These are phyloP conservation scores for Geotrichum reessii DNA, from an alignment of 1,139 yeast species.

Conservation along the genomic window DNA sequence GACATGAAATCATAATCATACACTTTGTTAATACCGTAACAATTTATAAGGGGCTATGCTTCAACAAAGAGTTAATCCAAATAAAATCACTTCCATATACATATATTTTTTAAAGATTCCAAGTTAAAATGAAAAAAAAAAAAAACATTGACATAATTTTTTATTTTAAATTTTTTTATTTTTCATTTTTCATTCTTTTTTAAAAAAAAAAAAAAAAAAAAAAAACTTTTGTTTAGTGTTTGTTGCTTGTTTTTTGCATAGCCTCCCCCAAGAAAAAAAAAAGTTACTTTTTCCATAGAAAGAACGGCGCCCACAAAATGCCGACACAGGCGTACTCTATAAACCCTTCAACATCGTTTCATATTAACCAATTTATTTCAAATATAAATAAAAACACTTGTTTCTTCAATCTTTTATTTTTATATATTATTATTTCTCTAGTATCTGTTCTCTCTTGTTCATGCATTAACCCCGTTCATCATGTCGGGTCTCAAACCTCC, in stretches of 20 bases:
- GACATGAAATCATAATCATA: too few relatives aligned
- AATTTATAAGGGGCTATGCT: too few relatives aligned
- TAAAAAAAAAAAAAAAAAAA: too few relatives aligned
- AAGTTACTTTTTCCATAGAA: not conserved
- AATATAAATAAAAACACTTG: not conserved
- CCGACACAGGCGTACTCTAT: too few relatives aligned
- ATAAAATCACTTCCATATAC: too few relatives aligned
- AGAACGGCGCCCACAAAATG: not conserved
- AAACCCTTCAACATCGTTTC: not conserved
- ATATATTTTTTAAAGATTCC: too few relatives aligned
- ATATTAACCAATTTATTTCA: too few relatives aligned
- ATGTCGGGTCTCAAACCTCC: not conserved
- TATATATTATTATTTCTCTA: not conserved
- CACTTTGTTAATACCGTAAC: too few relatives aligned
- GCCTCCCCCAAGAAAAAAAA: not conserved
- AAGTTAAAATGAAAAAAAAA: too few relatives aligned
- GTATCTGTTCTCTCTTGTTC: not conserved
- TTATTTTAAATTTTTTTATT: too few relatives aligned
- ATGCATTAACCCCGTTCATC: not conserved
- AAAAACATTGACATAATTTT: too few relatives aligned
- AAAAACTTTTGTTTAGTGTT: not conserved
- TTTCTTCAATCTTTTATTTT: not conserved
- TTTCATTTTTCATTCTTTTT: not conserved
- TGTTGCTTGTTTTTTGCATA: not conserved
- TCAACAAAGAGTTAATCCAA: too few relatives aligned